A percentile compares a stretch with the other conserved stretches of the same genome.
Conservation (phyloP, 108 stramenopile genomes). For the Skeletonema potamos region DNA sequence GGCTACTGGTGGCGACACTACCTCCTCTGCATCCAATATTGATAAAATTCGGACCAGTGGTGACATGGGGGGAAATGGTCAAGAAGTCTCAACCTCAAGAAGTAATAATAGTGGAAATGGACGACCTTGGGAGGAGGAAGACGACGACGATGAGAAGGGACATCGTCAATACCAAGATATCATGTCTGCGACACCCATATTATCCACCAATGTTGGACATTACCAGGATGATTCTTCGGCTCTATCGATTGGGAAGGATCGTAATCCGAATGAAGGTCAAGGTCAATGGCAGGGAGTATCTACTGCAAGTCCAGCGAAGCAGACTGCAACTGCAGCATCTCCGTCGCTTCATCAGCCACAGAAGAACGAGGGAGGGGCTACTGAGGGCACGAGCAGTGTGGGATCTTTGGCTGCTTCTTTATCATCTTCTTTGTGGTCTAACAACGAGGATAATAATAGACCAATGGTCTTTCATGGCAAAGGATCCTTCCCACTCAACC, state of each 20-base stretch:
- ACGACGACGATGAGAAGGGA: neutral
- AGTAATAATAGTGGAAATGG: neutral
- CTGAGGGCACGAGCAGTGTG: no score
- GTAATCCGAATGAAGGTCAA: no score
- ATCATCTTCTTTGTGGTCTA: neutral
- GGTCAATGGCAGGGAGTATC: neutral
- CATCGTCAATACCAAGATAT: neutral
- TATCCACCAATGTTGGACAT: neutral
- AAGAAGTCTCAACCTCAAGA: neutral
- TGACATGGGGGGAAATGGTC: neutral
- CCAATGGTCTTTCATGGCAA: constrained; percentile 1
- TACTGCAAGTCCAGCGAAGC: neutral
- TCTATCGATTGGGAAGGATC: neutral
- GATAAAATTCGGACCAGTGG: neutral
- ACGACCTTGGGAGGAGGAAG: neutral
- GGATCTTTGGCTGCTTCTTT: neutral
- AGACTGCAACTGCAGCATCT: neutral
- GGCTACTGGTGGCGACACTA: no score
- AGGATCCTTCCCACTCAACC: constrained; percentile 3
- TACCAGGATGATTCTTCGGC: no score
- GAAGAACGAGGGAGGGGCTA: neutral
- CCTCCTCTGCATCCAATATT: neutral
- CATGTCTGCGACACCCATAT: neutral
- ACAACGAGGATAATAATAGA: neutral
- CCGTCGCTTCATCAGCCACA: neutral